Evolutionary conservation across 2,329 filamentous ascomycete genomes (phyloP), one percentile per base, ranked within the genome.

Genomic region (Zalaria obscura): DNA sequence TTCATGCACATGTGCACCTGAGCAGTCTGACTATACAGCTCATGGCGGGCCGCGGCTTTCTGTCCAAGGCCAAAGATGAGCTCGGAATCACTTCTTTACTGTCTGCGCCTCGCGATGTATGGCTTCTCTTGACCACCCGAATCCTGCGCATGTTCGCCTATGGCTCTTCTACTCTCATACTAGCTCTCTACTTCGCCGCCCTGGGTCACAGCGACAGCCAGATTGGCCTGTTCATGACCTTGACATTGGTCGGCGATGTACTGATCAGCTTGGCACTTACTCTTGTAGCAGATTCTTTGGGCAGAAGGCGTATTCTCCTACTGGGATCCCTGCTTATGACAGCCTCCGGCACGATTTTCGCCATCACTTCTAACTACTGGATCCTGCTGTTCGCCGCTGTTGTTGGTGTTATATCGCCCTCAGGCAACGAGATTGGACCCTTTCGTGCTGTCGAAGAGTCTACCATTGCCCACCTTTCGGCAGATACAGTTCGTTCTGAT

Each of bases 111-210:
- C 35, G 27, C 33, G 43, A 45, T 39, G 39, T 38, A 1, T 41
- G 45, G 37, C 38, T 48, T 29, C 40, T 48, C 11, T 40, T 45
- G 9, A 35, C 44, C 4, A 43, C 39, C 8, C 42, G 46, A 28
- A 33, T 32, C 43, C 64, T 78, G 4, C 72, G 78, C 3, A 67
- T 80, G 39, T 74, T 77, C 46, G 78, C 75, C 4, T 81, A 80
- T 51, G 77, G 76, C 40, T 62, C 64, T 4, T 48, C 41, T 29
- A 55, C 56, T 5, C 45, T 60, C 6, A 52, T 60, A 28, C 50
- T 60, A 7, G 57, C 55, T 2, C 44, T 52, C 25, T 58, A 52
- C 43, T 51, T 60, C 32, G 45, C 50, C 10, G 45, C 45, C 1
- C 50, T 59, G 1, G 48, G 50, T n/a, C 42, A 49, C 40, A 50